Evolutionary conservation across 106 monocot genomes (phyloP), one percentile per base, ranked within the genome.

Genomic region (Triglochin maritima): DNA sequence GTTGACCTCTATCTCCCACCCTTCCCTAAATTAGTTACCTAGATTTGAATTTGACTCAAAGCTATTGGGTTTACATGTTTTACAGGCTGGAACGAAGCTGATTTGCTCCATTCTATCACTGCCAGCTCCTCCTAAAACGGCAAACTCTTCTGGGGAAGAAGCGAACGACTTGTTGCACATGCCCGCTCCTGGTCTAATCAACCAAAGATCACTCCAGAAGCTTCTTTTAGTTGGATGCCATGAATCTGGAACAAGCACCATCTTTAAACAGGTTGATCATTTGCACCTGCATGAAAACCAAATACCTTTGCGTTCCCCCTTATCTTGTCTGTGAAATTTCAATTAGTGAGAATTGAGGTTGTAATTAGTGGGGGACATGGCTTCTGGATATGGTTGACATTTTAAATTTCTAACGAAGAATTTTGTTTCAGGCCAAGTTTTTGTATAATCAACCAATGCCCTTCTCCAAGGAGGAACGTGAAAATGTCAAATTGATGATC

Each of bases 231-330:
- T 88, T 80, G 95, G 95, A 5, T 71, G 67, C 74, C 54, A 77
- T 66, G 82, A 82, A 75, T 85, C 95, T 57, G 95, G 95, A 49
- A 81, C 90, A 4, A 90, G 90, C 69, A 88, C 90, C 69, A 82
- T 96, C 69, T 86, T 88, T 79, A 90, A 96, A 67, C 90, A 96
- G 95, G 95, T 96, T 46, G 6, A 60, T 13, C 15, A 15, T 70
- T 48, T 48, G 16, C 29, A 29, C 29, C 29, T 29, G 29, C 29
- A 29, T 29, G 29, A 29, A 29, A 29, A 29, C 29, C 29, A 29
- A 29, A 29, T 29, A 50, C 14, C 10, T 49, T 70, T 13, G 17
- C 50, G n/a, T n/a, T n/a, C n/a, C n/a, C 46, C 12, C 9, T 44
- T 0, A 14, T 56, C 9, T 52, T 68, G 7, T 68, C 4, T 15